Evolutionary conservation across 371 early-diverging fungal genomes (phyloP).

Genomic region (Phascolomyces articulosus): DNA sequence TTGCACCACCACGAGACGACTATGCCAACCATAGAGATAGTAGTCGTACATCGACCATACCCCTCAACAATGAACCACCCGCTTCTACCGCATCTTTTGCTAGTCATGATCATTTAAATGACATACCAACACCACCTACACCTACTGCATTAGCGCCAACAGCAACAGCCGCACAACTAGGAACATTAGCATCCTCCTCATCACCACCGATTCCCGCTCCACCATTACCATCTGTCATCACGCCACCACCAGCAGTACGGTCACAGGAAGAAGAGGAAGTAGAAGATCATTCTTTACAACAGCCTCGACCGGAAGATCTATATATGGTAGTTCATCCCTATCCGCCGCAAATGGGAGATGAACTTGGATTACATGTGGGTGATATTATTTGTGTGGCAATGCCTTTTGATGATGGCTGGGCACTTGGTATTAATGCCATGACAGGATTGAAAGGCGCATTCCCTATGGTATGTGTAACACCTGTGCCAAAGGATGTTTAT

Average conservation of each 20-base stretch:
- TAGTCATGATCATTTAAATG: neutral
- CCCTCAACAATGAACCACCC: conserved; percentile 2
- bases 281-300: conserved; percentile 5
- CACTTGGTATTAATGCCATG: conserved; percentile 68
- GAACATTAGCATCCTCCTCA: neutral
- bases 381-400: conserved; percentile 67
- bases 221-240: neutral
- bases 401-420: conserved; percentile 77
- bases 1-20: conserved; percentile 14
- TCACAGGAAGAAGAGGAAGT: neutral
- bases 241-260: neutral
- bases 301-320: conserved; percentile 35
- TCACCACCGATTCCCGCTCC: neutral
- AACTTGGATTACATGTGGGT: conserved; percentile 64
- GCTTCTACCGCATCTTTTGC: neutral
- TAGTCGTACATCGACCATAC: neutral
- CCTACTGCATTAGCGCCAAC: neutral
- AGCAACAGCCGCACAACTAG: neutral
- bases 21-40: neutral
- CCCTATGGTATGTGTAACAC: conserved; percentile 67
- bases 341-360: conserved; percentile 68
- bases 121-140: neutral
- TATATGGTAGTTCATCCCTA: conserved; percentile 62
- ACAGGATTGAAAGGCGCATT: conserved; percentile 74
- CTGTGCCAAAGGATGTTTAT: conserved; percentile 36